phyloP scores from a whole-genome alignment of 202 grass and related monocot genomes.

The Elaeis oleifera region DNA sequence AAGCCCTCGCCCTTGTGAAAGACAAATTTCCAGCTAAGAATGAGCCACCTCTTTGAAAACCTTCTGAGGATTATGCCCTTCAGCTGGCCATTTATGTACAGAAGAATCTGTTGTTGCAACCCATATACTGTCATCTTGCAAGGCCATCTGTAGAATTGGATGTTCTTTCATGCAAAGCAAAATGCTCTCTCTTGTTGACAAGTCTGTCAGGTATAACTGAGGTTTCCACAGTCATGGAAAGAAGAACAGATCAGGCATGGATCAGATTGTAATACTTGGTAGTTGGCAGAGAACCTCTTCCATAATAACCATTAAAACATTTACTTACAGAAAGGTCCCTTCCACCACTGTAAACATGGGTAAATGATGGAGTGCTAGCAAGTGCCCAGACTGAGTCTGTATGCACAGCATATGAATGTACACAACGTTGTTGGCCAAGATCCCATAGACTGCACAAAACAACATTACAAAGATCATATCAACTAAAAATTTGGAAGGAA shows the following conservation, averaged over 20 bases:
- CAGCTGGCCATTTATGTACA: conserved; percentile 77
- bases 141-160: conserved; percentile 68
- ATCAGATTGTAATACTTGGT: conserved; percentile 4
- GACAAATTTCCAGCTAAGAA: conserved; percentile 98
- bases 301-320: conserved; percentile 11
- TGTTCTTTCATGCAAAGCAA: conserved; percentile 80
- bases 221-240: conserved; percentile 15
- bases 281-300: conserved; percentile 1
- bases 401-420: conserved; percentile 98
- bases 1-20: conserved; percentile 86
- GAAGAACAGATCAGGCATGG: conserved; percentile 4
- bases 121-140: conserved; percentile 93
- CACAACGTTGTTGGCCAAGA: conserved; percentile 92
- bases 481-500: too few species aligned
- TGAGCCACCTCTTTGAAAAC: conserved; percentile 76
- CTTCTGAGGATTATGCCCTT: conserved; percentile 53
- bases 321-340: conserved; percentile 86
- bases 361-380: conserved; percentile 64
- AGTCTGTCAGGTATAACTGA: conserved; percentile 87
- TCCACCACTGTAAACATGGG: conserved; percentile 96
- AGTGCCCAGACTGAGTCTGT: conserved; percentile 96
- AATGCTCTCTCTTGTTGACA: conserved; percentile 78
- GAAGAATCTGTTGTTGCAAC: conserved; percentile 76
- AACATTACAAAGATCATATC: background rate
- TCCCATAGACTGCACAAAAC: conserved; percentile 72